Base-by-base conservation (phyloP, 345 rosid genomes). In the Lenwebbia sp. region DNA sequence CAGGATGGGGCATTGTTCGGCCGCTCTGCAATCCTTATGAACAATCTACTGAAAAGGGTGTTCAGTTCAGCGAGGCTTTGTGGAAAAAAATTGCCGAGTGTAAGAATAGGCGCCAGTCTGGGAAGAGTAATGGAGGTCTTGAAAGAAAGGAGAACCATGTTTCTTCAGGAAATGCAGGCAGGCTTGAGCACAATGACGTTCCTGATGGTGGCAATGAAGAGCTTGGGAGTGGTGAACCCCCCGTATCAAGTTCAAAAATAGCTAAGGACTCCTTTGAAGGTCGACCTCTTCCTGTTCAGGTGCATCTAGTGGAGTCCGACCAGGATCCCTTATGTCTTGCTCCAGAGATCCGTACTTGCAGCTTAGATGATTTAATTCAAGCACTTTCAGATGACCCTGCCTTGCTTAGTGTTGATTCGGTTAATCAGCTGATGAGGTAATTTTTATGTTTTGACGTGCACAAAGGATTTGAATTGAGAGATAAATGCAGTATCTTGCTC, bases 211-310 rank as follows among this genome's bases (percentile, higher is more conserved):
- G 87, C n/a, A 60, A 86, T 65, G 86, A 87, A 83, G 99, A 98
- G 40, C 88, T 92, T 85, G 91, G 87, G 86, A 91, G 94, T 65
- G 96, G 99, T 54, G 95, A 97, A 91, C 85, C 96, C 88, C 86
- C 91, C 85, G 92, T 94, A 51, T 94, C 96, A 50, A 90, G 87
- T 90, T 86, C 50, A 86, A 99, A 95, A 92, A 96, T 96, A 85
- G 98, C 98, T 53, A 96, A 97, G 91, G 99, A 98, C 83, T 65
- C 90, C 11, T 96, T 95, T 85, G 98, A 96, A 89, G 98, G 99
- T 54, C 93, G 96, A 14, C 88, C 92, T 26, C 99, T 96, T 88
- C 99, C 96, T 85, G 96, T 96, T 84, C 90, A 99, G 84, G 95
- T 94, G 99, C 93, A 94, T 33, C 99, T 98, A 5, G 95, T 94